Base-by-base conservation (phyloP, 352 stramenopile genomes). In the Pythium oligandrum region DNA sequence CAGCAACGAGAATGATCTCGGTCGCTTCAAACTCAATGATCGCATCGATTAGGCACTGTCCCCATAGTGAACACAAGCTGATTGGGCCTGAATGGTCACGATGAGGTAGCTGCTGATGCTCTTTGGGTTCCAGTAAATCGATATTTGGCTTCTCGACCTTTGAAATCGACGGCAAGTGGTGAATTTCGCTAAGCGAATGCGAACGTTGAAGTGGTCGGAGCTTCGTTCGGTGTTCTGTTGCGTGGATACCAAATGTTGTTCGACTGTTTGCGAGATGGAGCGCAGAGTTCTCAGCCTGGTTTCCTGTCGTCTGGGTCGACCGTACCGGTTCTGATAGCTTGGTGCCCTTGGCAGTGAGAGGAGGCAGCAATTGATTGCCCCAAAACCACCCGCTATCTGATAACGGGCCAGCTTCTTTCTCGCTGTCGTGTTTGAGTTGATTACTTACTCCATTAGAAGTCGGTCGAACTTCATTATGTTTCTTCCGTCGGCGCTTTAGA, bases 1-100 rank as follows among this genome's bases (percentile, higher is more conserved):
- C 70, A 6, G 69, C 67, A 3, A 57, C 40, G 33, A 80, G 46
- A 36, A 80, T 73, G 40, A 67, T 75, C 34, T 66, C 55, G 5
- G 48, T 70, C 10, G 57, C 59, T 56, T 75, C 40, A 55, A 76
- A 75, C 9, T 64, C 55, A 7, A 56, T 51, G 40, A 75, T 56
- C 1, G 52, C 56, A 46, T 71, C 47, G 7, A 17, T 36, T 7
- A 61, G 54, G 32, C 53, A 47, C 3, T 38, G 12, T 6, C 59
- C 59, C 59, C 59, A 66, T 17, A 66, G 33, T n/a, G 51, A 3
- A 46, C 57, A 44, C 1, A 45, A 10, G 17, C 17, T 26, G 17
- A 26, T 26, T 26, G 17, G 17, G 17, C 17, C 17, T 26, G 17
- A 26, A 26, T 26, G 17, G 17, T 26, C 17, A 26, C 17, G 17